These are phyloP conservation scores for Friedmanniomyces endolithicus DNA, from an alignment of 495 filamentous ascomycete species.

Conservation along the genomic window DNA sequence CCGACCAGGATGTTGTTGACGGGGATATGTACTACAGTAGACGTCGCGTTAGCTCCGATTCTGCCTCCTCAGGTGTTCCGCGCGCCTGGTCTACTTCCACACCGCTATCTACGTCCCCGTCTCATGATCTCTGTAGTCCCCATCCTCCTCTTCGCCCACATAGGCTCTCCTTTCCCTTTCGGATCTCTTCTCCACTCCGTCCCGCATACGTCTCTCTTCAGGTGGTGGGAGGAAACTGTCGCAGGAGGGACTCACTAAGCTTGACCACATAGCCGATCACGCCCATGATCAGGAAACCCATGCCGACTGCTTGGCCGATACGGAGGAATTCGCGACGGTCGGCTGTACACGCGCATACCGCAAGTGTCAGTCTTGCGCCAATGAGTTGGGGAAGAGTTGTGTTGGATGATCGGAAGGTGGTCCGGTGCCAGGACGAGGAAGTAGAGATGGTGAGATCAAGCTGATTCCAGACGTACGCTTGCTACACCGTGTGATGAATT, in stretches of 20 bases:
- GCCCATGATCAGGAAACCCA: conserved; percentile 82
- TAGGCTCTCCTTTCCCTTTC: too few species aligned
- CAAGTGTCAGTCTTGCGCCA: too few species aligned
- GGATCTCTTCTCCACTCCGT: too few species aligned
- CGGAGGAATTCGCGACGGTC: conserved; percentile 79
- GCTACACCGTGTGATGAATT: conserved; percentile 71
- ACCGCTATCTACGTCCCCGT: background rate
- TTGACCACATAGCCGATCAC: conserved; percentile 87
- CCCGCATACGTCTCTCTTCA: too few species aligned
- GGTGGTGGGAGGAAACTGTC: too few species aligned
- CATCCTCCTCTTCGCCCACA: too few species aligned
- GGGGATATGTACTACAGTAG: conserved; percentile 56
- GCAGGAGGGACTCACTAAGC: conserved; percentile 51
- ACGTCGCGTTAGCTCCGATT: background rate
- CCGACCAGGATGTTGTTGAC: conserved; percentile 75
- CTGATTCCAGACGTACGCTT: conserved; percentile 67
- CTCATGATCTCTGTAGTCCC: too few species aligned
- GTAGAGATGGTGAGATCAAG: too few species aligned
- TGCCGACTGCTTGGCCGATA: conserved; percentile 83
- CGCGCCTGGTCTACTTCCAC: background rate
- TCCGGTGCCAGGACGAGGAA: background rate
- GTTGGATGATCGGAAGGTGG: too few species aligned
- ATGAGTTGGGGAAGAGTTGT: too few species aligned
- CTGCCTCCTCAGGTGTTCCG: background rate
- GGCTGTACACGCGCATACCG: conserved; percentile 33